Percentiles rank a stretch among this genome's conserved stretches.
These are phyloP conservation scores for Acanthochlamys bracteata DNA, from an alignment of 106 monocot genomes.

Conservation along the genomic window DNA sequence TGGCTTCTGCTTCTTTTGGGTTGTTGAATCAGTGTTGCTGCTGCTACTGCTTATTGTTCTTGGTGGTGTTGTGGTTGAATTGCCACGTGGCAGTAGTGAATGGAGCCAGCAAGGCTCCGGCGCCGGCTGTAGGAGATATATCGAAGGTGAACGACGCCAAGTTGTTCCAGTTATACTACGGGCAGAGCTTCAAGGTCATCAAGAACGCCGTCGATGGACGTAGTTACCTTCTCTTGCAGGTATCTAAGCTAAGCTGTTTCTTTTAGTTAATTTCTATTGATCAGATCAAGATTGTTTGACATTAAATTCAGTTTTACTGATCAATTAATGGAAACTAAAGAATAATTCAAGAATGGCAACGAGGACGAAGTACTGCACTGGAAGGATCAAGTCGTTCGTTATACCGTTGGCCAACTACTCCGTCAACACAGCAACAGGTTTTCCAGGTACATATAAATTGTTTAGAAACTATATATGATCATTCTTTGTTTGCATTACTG, in stretches of 20 bases:
- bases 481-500: no score
- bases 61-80: neutral
- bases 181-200: slow-evolving; percentile 95
- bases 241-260: no score
- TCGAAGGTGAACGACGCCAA: slow-evolving; percentile 62
- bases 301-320: no score
- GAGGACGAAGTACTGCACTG: slow-evolving; percentile 83
- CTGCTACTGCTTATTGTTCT: slow-evolving; percentile 1
- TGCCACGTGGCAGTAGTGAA: neutral
- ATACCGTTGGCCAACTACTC: slow-evolving; percentile 87
- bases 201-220: slow-evolving; percentile 87
- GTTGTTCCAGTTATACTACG: slow-evolving; percentile 83
- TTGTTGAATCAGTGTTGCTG: neutral
- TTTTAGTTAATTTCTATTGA: no score
- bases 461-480: no score
- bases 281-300: no score
- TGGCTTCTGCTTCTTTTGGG: neutral
- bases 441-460: slow-evolving; percentile 33
- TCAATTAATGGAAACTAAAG: slow-evolving; percentile 23
- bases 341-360: slow-evolving; percentile 82
- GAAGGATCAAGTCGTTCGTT: slow-evolving; percentile 91
- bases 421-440: slow-evolving; percentile 42
- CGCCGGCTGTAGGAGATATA: slow-evolving; percentile 27
- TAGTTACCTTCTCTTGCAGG: slow-evolving; percentile 98
- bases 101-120: slow-evolving; percentile 13